Evolutionary conservation across 1,284 basidiomycete species (phyloP).

Genomic region (Rhodotorula mucilaginosa): DNA sequence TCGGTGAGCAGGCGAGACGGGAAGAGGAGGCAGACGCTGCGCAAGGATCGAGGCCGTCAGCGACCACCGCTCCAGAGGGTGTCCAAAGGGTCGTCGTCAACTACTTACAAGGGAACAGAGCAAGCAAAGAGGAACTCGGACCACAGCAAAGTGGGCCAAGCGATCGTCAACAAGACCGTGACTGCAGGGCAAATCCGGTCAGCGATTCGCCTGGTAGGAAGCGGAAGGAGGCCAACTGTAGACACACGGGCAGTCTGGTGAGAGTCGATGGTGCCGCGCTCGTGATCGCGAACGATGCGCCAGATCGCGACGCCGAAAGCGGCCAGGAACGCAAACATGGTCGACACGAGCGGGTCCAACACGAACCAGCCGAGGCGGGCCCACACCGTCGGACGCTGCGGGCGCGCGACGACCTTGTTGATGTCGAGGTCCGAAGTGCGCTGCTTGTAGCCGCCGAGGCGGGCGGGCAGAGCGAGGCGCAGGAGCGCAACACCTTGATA

Average conservation of each 20-base stretch:
- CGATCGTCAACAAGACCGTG: slow-evolving; percentile 42
- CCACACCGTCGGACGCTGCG: slow-evolving; percentile 20
- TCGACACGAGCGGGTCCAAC: slow-evolving; percentile 36
- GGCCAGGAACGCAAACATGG: slow-evolving; percentile 32
- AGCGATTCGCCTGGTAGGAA: background rate
- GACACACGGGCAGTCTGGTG: slow-evolving; percentile 42
- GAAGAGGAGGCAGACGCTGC: slow-evolving; percentile 38
- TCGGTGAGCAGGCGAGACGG: slow-evolving; percentile 36
- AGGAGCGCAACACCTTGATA: slow-evolving; percentile 42
- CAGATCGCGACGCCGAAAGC: slow-evolving; percentile 40
- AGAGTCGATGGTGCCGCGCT: slow-evolving; percentile 30
- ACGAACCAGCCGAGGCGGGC: slow-evolving; percentile 33
- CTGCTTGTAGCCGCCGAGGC: slow-evolving; percentile 38
- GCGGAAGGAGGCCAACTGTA: background rate
- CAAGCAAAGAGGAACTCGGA: slow-evolving; percentile 41
- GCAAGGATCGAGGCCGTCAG: slow-evolving; percentile 1
- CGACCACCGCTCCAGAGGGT: too few relatives aligned
- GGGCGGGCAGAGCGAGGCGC: slow-evolving; percentile 37
- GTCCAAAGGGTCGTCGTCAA: background rate
- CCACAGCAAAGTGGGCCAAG: slow-evolving; percentile 43
- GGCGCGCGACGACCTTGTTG: slow-evolving; percentile 28
- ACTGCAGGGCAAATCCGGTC: slow-evolving; percentile 11
- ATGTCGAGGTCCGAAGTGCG: slow-evolving; percentile 38
- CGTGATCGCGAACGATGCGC: slow-evolving; percentile 33
- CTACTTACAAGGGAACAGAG: slow-evolving; percentile 39